Evolutionary conservation across 2,329 filamentous ascomycete genomes (phyloP), one percentile per base, ranked within the genome.

Genomic region (Ophiostoma australiae): DNA sequence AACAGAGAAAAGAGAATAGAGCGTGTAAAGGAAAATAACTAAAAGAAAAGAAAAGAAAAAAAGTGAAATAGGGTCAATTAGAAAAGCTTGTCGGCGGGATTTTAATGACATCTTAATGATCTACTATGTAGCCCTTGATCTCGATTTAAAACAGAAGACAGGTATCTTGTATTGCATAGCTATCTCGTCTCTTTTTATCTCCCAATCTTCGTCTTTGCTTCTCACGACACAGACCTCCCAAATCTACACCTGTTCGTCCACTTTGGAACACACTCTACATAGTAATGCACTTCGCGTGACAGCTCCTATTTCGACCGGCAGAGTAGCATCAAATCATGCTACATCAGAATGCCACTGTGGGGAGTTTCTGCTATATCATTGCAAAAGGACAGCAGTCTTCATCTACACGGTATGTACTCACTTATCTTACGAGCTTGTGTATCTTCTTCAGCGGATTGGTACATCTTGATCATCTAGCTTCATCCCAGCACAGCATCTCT

Each of bases 181-280:
- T 17, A 48, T 48, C 15, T 27, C 27, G 8, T 13, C 17, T 27
- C 23, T 23, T 10, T 27, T 58, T 27, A 27, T 58, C 52, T 58
- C 52, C n/a, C 20, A n/a, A 48, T 48, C 5, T 48, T 48, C 6
- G 35, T 37, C 44, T 48, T 20, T 48, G 15, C 10, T 5, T 27
- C 52, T 58, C 23, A 23, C 44, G n/a, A 13, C 52, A 23, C 52
- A 20, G n/a, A 11, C 11, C 52, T 58, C 52, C 52, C 52, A 15
- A 58, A 58, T 58, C n/a, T 58, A 58, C 52, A 58, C 52, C 52
- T 31, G 52, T 58, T 58, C 52, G 52, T 58, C 52, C 52, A 58
- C 52, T 58, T 58, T 27, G 7, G 23, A 58, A 17, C 44, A 48
- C 52, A 58, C 52, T 27, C 52, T 31, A n/a, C n/a, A n/a, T n/a